Base-by-base conservation (phyloP, 208 protist genomes). In the Leishmania arabica region DNA sequence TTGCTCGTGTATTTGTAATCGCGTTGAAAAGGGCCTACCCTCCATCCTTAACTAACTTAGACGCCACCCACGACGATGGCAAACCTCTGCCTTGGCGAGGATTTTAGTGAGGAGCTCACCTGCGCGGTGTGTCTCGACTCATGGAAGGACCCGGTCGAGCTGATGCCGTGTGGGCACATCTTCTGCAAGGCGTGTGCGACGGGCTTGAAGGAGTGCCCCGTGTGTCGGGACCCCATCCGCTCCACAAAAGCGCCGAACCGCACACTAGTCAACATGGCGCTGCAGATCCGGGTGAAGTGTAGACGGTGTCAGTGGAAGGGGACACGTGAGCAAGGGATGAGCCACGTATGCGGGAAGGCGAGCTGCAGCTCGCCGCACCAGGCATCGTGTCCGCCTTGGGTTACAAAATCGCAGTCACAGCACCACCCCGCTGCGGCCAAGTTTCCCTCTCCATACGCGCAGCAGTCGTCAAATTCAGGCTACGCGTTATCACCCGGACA, bases 111-210 rank as follows among this genome's bases (percentile, higher is more conserved):
- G 79, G 92, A 94, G 83, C 79, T 96, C 65, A 86, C 84, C 37
- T 96, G 93, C 66, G 87, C 88, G 9, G 78, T 96, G 19, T 96
- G 93, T 78, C 77, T 95, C 11, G 93, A 96, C 82, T 91, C 90
- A 56, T 95, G 90, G 93, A 92, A 91, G 81, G 71, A 95, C 40
- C 90, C 90, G 19, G 34, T 84, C 7, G 90, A 93, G 77, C 51
- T 86, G 17, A 15, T 54, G 17, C 83, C 82, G 49, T 93, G 90
- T 58, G 83, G 86, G 47, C 90, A 93, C 73, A 91, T 89, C 83
- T 96, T 93, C 71, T 97, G 94, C 73, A 53, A 34, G 24, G 85
- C 82, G 21, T 97, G 94, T 77, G 74, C 89, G 3, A 45, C 56
- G 45, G 72, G 40, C 13, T 13, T 92, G 56, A 86, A 78, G 51